Conservation (phyloP, 495 filamentous ascomycete species). For the Penicillium parvum region DNA sequence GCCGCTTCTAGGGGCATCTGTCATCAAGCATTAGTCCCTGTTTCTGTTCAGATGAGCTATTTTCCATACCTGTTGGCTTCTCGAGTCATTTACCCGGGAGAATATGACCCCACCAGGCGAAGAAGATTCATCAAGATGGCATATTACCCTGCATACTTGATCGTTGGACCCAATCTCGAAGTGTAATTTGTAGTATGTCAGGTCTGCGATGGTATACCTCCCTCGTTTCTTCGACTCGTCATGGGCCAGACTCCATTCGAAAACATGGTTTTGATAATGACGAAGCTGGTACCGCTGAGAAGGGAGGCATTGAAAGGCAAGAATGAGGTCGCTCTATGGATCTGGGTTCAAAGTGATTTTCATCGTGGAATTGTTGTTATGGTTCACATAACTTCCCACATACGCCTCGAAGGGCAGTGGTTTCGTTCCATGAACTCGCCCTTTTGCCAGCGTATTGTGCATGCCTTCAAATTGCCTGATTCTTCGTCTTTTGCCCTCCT, state of each 20-base stretch:
- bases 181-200: not conserved
- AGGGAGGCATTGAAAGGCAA: not conserved
- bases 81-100: no score
- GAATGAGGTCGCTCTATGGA: not conserved
- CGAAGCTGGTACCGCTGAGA: not conserved
- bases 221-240: not conserved
- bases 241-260: constrained; percentile 3
- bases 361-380: not conserved
- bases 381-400: constrained; percentile 1
- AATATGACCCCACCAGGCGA: no score
- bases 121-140: not conserved
- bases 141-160: not conserved
- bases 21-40: no score
- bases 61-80: no score
- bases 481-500: not conserved
- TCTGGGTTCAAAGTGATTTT: not conserved
- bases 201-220: not conserved
- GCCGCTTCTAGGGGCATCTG: no score
- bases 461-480: not conserved
- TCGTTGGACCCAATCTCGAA: not conserved
- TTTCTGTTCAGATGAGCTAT: no score
- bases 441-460: not conserved
- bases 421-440: not conserved
- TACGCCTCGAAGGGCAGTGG: constrained; percentile 1
- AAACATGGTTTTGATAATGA: constrained; percentile 2